phyloP scores from a whole-genome alignment of 805 yeast species.

The Candida silvatica region DNA sequence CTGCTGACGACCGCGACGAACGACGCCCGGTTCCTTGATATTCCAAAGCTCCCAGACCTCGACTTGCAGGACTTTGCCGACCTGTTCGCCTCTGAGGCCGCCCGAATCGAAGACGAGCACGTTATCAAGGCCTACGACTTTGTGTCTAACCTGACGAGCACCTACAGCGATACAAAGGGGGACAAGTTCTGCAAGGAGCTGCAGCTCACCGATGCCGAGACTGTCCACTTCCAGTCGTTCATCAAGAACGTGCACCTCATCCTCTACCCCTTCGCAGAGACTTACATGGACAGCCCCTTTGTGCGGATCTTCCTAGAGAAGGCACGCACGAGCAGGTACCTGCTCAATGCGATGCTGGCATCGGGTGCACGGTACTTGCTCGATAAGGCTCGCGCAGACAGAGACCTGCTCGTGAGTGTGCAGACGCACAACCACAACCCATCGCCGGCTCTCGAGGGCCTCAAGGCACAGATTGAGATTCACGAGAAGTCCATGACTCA shows the following conservation, averaged over 20 bases:
- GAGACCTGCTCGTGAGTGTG: not conserved
- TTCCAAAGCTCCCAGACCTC: not conserved
- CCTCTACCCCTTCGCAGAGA: slow-evolving; percentile 19
- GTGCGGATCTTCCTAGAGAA: slow-evolving; percentile 17
- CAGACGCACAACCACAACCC: not conserved
- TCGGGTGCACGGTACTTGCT: slow-evolving; percentile 51
- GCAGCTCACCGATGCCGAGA: slow-evolving; percentile 14
- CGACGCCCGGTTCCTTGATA: not conserved
- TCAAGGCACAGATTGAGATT: slow-evolving; percentile 14
- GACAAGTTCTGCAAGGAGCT: slow-evolving; percentile 13
- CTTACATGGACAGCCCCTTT: slow-evolving; percentile 20
- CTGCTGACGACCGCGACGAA: not conserved
- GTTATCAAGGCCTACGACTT: slow-evolving; percentile 12
- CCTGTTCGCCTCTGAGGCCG: not conserved
- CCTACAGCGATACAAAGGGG: slow-evolving; percentile 11
- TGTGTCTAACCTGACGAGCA: slow-evolving; percentile 10
- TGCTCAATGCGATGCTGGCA: slow-evolving; percentile 60
- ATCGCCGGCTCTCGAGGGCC: slow-evolving; percentile 6
- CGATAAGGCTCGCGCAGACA: slow-evolving; percentile 18
- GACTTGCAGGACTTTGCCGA: slow-evolving; percentile 1
- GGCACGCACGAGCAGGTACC: slow-evolving; percentile 39
- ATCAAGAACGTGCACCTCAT: slow-evolving; percentile 21
- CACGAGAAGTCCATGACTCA: slow-evolving; percentile 51
- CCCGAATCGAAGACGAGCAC: not conserved
- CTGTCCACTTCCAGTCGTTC: slow-evolving; percentile 19